A percentile compares a stretch with the other conserved stretches of the same genome.
phyloP scores from a whole-genome alignment of 441 rosid genomes.

The Adansonia rubrostipa region DNA sequence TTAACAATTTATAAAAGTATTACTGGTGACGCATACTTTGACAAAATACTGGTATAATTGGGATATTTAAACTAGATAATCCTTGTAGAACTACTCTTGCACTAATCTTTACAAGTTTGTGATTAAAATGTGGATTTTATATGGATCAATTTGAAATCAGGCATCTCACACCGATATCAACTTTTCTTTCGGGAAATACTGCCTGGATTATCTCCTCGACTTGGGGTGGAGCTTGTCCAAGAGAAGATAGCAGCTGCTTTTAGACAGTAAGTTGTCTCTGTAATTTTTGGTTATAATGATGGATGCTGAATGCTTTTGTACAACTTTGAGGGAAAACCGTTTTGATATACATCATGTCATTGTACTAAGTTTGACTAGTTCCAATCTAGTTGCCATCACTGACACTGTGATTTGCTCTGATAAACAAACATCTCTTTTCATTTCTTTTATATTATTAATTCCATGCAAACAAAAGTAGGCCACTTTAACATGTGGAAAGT shows the following conservation, averaged over 20 bases:
- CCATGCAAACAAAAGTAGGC: constrained; percentile 21
- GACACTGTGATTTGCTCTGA: constrained; percentile 5
- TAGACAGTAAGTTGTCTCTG: constrained; percentile 42
- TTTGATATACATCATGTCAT: constrained; percentile 19
- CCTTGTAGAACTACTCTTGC: neutral
- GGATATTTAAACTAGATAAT: neutral
- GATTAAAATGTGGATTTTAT: constrained; percentile 14
- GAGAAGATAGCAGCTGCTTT: constrained; percentile 80
- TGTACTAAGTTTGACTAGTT: constrained; percentile 21
- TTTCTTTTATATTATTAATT: constrained; percentile 17
- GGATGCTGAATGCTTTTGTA: constrained; percentile 15
- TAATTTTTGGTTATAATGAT: constrained; percentile 10
- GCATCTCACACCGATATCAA: constrained; percentile 4
- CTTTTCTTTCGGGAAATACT: constrained; percentile 62
- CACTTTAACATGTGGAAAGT: constrained; percentile 23
- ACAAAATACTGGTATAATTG: neutral
- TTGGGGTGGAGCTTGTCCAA: constrained; percentile 70
- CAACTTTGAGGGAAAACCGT: constrained; percentile 4
- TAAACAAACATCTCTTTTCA: neutral
- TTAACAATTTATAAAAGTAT: neutral
- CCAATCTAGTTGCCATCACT: constrained; percentile 4
- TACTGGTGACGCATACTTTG: neutral
- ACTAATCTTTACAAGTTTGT: constrained; percentile 12
- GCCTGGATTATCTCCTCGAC: constrained; percentile 78
- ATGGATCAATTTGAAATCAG: constrained; percentile 1